Conservation (phyloP, 495 filamentous ascomycete genomes). For the Neurospora tetrasperma region DNA sequence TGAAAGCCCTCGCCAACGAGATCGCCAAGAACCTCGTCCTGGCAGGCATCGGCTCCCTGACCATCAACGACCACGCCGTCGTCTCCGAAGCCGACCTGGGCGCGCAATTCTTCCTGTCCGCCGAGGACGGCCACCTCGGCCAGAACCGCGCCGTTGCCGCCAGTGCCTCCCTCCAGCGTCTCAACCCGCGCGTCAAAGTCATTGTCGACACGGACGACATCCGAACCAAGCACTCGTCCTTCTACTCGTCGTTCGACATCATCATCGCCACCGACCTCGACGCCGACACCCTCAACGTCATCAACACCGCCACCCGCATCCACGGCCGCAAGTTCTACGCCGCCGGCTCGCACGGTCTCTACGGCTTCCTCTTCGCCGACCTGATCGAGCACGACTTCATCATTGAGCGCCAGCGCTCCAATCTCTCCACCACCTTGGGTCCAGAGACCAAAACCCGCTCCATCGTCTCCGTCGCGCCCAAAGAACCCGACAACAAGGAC, state of each 20-base stretch:
- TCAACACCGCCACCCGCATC: conserved; percentile 76
- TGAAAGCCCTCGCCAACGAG: conserved; percentile 87
- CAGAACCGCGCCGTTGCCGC: conserved; percentile 81
- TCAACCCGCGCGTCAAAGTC: conserved; percentile 85
- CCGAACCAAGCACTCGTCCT: conserved; percentile 51
- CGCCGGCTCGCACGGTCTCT: conserved; percentile 76
- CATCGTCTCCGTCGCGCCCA: conserved; percentile 58
- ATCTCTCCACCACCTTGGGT: conserved; percentile 52
- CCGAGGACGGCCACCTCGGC: conserved; percentile 55
- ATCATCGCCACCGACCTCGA: conserved; percentile 87
- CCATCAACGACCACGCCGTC: conserved; percentile 69
- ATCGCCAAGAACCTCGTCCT: conserved; percentile 96
- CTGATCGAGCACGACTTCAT: conserved; percentile 80
- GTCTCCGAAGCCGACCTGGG: conserved; percentile 77
- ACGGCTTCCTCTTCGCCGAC: conserved; percentile 92
- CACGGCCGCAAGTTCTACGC: conserved; percentile 77
- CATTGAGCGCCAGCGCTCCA: conserved; percentile 73
- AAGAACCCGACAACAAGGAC: conserved; percentile 51
- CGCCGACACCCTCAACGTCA: conserved; percentile 54
- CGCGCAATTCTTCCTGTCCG: conserved; percentile 77
- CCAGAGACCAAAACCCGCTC: conserved; percentile 68
- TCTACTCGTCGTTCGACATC: conserved; percentile 70
- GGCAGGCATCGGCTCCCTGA: conserved; percentile 85
- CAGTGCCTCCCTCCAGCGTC: conserved; percentile 60
- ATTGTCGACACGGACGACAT: conserved; percentile 57